Evolutionary conservation across 768 basidiomycete species (phyloP), one percentile per base, ranked within the genome.

Genomic region (Symmetrospora coprosmae): DNA sequence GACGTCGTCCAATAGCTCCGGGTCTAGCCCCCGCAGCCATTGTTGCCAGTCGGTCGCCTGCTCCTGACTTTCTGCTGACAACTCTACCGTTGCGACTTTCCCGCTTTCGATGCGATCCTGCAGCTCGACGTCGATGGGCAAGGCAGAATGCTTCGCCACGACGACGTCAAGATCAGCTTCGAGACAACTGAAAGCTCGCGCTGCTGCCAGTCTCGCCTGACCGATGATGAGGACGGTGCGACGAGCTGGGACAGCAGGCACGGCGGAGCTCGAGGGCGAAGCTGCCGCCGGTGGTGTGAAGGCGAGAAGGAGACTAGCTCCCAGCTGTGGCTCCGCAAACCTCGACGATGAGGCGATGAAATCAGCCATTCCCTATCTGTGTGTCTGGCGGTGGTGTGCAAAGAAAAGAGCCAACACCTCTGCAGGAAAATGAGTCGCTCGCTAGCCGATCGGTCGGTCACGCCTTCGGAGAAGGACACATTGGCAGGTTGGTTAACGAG

Each of bases 301-400:
- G 0, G 88, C 82, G 21, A 91, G 78, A 0, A 90, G 66, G 14
- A 92, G 79, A 4, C 87, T 86, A 0, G 84, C 86, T 6, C 87
- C 87, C 0, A 48, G 31, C 61, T 73, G 63, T 37, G 72, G 68
- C n/a, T n/a, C n/a, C n/a, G n/a, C n/a, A n/a, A n/a, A n/a, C n/a
- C n/a, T n/a, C n/a, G n/a, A n/a, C n/a, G n/a, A n/a, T n/a, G n/a
- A n/a, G n/a, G n/a, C n/a, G n/a, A n/a, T n/a, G n/a, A n/a, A n/a
- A n/a, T n/a, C n/a, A n/a, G n/a, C n/a, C n/a, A n/a, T n/a, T n/a
- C n/a, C n/a, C n/a, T n/a, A n/a, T n/a, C n/a, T n/a, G n/a, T n/a
- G n/a, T n/a, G n/a, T n/a, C n/a, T n/a, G n/a, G n/a, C n/a, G n/a
- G n/a, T n/a, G n/a, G n/a, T n/a, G n/a, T n/a, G n/a, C n/a, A n/a